A percentile compares a stretch with the other conserved stretches of the same genome.
Conservation (phyloP, 2,329 filamentous ascomycete genomes). For the Xylaria sp. region DNA sequence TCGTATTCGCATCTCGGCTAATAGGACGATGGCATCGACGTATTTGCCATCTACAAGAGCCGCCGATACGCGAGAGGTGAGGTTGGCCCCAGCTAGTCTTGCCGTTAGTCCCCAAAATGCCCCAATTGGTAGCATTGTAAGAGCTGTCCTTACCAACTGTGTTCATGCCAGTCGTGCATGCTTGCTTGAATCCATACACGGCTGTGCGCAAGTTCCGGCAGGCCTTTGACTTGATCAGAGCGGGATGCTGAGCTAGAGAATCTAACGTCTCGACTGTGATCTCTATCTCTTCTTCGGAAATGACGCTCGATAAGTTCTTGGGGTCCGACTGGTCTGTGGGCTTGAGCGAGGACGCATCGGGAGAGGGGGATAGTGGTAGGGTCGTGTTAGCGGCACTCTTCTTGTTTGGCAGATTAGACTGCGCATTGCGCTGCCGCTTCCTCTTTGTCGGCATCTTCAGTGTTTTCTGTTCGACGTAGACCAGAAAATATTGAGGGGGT, state of each 20-base stretch:
- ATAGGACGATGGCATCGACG: slow-evolving; percentile 70
- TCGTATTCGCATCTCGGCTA: slow-evolving; percentile 77
- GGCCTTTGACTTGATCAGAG: slow-evolving; percentile 72
- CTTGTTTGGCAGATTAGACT: slow-evolving; percentile 51
- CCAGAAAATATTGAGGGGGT: neutral
- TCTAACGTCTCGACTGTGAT: slow-evolving; percentile 72
- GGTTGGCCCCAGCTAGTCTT: slow-evolving; percentile 63
- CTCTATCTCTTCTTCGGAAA: slow-evolving; percentile 73
- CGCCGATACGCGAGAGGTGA: slow-evolving; percentile 73
- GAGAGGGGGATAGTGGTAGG: slow-evolving; percentile 50
- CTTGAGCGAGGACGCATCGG: slow-evolving; percentile 50
- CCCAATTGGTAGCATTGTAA: slow-evolving; percentile 16
- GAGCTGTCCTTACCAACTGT: slow-evolving; percentile 50
- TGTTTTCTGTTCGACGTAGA: neutral
- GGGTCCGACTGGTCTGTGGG: slow-evolving; percentile 53
- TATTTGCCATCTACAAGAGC: slow-evolving; percentile 73
- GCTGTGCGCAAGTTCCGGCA: slow-evolving; percentile 74
- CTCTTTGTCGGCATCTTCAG: slow-evolving; percentile 56
- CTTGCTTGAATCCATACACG: slow-evolving; percentile 75
- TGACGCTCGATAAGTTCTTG: slow-evolving; percentile 62
- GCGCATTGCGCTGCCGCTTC: slow-evolving; percentile 53
- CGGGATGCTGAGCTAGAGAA: slow-evolving; percentile 67
- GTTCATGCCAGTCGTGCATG: slow-evolving; percentile 73
- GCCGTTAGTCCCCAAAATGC: slow-evolving; percentile 16
- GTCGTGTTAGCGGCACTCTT: slow-evolving; percentile 28